Base-by-base conservation (phyloP, 331 rosid species). In the Cucumis variabilis region DNA sequence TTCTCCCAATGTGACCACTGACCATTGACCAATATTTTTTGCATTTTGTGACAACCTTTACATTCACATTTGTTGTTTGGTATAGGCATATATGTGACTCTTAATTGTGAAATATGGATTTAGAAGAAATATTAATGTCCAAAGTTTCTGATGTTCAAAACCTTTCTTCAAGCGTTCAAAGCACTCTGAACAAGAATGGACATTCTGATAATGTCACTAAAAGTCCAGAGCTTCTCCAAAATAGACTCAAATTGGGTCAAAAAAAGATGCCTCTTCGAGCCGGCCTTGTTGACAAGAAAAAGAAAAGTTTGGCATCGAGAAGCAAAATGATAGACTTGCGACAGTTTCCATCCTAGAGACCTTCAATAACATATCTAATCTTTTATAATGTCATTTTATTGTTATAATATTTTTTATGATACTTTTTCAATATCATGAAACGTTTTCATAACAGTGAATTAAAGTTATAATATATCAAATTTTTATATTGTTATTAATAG, bases 171-270 rank as follows among this genome's bases (percentile, higher is more conserved):
- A 93, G 98, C 46, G 98, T 90, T 86, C 98, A 95, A 89, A 94
- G 98, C 92, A 93, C 97, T 89, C 96, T 96, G 9, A 96, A 93
- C 92, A 94, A 94, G 88, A 93, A 90, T 92, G 96, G 91, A 72
- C 92, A 94, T 86, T 94, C 94, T 51, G 95, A 94, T 86, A 98
- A 92, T 83, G 99, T 92, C 83, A 93, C 98, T 74, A 92, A 90
- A 89, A 93, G 92, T 91, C 91, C 96, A 82, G 94, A 96, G 87
- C 92, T 94, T 85, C 94, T 93, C 85, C 95, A 92, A 86, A 93
- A 94, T 89, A 93, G 92, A 80, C 88, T 97, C 89, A 97, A 93
- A 90, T 92, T 93, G 37, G 93, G 98, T 91, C 91, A 90, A 71
- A 93, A 92, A 87, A 94, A 92, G 91, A 96, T 94, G 91, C 91